phyloP scores from a whole-genome alignment of 2,329 filamentous ascomycete species.

The Gliomastix tumulicola region DNA sequence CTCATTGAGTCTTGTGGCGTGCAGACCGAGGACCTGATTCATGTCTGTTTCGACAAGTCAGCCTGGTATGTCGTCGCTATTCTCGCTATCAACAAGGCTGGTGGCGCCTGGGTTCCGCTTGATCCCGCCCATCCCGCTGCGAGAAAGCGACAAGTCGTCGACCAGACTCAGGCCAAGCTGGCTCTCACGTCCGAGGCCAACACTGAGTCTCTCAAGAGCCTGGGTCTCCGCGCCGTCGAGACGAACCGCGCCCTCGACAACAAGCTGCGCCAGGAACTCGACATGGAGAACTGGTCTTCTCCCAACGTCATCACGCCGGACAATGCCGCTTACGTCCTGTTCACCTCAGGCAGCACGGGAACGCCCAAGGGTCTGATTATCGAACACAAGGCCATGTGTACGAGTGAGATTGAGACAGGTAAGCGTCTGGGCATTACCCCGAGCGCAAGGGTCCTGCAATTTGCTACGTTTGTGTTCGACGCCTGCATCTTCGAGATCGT shows the following conservation, averaged over 20 bases:
- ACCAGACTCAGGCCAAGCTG: slow-evolving; percentile 6
- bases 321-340: slow-evolving; percentile 8
- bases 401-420: slow-evolving; percentile 1
- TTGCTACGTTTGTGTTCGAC: slow-evolving; percentile 7
- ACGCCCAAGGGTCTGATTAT: slow-evolving; percentile 8
- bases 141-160: slow-evolving; percentile 6
- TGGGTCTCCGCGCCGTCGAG: slow-evolving; percentile 5
- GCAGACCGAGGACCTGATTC: slow-evolving; percentile 6
- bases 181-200: slow-evolving; percentile 6
- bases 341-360: slow-evolving; percentile 9
- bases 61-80: slow-evolving; percentile 11
- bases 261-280: background rate
- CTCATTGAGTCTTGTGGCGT: too few species aligned
- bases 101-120: slow-evolving; percentile 9
- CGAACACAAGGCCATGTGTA: slow-evolving; percentile 9
- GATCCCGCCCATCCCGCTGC: slow-evolving; percentile 7
- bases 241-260: background rate
- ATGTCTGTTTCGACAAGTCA: slow-evolving; percentile 20
- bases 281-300: background rate
- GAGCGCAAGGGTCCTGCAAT: slow-evolving; percentile 7
- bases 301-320: slow-evolving; percentile 4
- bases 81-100: slow-evolving; percentile 10
- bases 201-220: slow-evolving; percentile 10
- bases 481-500: slow-evolving; percentile 6
- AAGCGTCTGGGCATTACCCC: slow-evolving; percentile 2